Conservation (phyloP, 495 filamentous ascomycete species). For the Hypoxylon crocopeplum region DNA sequence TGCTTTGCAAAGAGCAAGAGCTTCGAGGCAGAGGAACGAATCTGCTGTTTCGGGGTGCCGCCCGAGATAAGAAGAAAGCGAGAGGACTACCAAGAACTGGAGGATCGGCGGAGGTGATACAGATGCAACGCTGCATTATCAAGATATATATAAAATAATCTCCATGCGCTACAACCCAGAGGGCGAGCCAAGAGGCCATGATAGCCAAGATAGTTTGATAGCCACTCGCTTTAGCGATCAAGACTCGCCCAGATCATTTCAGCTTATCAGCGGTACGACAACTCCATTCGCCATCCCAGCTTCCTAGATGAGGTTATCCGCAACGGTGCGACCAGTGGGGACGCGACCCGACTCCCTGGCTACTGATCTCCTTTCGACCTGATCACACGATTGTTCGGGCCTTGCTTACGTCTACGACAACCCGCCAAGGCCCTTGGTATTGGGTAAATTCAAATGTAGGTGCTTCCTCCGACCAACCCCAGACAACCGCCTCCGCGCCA, state of each 20-base stretch:
- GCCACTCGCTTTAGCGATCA: conserved; percentile 3
- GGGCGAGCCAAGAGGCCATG: neutral
- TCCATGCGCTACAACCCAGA: neutral
- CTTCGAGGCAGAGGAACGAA: conserved; percentile 14
- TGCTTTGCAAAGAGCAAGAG: conserved; percentile 13
- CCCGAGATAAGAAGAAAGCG: conserved; percentile 27
- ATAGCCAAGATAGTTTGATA: neutral
- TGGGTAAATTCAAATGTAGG: conserved; percentile 25
- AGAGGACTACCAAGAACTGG: conserved; percentile 4
- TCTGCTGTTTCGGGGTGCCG: conserved; percentile 10
- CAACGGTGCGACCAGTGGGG: conserved; percentile 6
- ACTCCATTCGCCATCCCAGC: conserved; percentile 9
- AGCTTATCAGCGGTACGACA: conserved; percentile 29
- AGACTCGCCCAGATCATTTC: conserved; percentile 7
- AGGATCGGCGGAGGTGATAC: conserved; percentile 1
- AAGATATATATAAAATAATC: conserved; percentile 9
- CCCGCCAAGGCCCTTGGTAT: conserved; percentile 11
- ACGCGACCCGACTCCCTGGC: conserved; percentile 19
- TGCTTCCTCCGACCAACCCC: conserved; percentile 10
- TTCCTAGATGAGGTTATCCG: conserved; percentile 32
- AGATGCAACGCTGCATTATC: conserved; percentile 15
- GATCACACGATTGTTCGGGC: conserved; percentile 19
- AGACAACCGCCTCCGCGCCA: neutral
- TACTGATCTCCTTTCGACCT: neutral
- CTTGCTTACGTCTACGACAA: conserved; percentile 9